Evolutionary conservation across 768 basidiomycete genomes (phyloP).

Genomic region (Suillus fuscotomentosus): DNA sequence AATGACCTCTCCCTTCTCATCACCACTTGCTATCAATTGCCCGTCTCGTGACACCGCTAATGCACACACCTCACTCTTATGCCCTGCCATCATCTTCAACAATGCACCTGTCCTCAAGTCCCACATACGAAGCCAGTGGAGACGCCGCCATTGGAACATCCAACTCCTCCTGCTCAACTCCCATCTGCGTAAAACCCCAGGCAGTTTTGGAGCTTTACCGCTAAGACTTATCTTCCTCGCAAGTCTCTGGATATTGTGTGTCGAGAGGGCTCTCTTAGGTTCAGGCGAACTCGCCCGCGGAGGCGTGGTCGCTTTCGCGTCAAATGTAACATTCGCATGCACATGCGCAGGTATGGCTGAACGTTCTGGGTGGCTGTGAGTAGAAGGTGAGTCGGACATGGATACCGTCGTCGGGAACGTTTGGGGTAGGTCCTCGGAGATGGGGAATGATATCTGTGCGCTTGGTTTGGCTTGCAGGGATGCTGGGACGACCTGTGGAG

Average conservation of each 20-base stretch:
- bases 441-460: conserved; percentile 34
- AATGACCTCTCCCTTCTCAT: too few relatives aligned
- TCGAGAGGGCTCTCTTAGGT: conserved; percentile 69
- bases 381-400: conserved; percentile 24
- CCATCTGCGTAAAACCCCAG: conserved; percentile 22
- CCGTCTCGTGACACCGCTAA: too few relatives aligned
- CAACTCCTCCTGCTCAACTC: too few relatives aligned
- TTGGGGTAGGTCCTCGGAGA: conserved; percentile 23
- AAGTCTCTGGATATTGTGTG: conserved; percentile 83
- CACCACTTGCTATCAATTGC: too few relatives aligned
- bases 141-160: too few relatives aligned
- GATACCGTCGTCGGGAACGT: conserved; percentile 33
- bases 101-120: too few relatives aligned
- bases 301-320: conserved; percentile 52
- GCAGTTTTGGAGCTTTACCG: conserved; percentile 14
- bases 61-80: too few relatives aligned
- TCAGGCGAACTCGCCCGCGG: conserved; percentile 74
- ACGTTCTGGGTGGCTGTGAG: conserved; percentile 23
- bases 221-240: conserved; percentile 70
- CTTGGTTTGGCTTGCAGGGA: conserved; percentile 11
- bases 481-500: conserved; percentile 12
- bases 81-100: too few relatives aligned
- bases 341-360: conserved; percentile 12
- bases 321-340: conserved; percentile 65
- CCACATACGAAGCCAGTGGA: too few relatives aligned